These are phyloP conservation scores for Paxillus ammoniavirescens DNA, from an alignment of 768 basidiomycete genomes.

Conservation along the genomic window DNA sequence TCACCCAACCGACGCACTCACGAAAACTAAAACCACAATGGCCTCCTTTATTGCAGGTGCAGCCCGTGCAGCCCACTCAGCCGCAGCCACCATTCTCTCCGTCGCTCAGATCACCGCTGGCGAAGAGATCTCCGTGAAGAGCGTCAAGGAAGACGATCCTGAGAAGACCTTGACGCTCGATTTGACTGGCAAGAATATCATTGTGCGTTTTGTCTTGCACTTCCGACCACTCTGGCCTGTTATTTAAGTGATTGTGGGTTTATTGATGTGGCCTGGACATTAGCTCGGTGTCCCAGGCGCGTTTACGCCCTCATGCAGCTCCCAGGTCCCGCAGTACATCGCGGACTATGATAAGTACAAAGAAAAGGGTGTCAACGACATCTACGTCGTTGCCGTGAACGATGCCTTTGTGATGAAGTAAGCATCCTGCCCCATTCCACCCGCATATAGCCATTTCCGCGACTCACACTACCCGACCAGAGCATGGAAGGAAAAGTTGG, in stretches of 20 bases:
- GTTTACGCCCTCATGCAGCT: conserved; percentile 71
- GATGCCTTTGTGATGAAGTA: conserved; percentile 71
- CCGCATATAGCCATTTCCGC: conserved; percentile 2
- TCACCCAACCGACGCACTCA: neutral
- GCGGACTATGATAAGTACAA: conserved; percentile 66
- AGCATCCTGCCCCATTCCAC: neutral
- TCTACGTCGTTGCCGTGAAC: conserved; percentile 76
- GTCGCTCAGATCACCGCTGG: conserved; percentile 40
- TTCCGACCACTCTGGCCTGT: neutral
- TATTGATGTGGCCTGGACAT: neutral
- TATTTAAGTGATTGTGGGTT: neutral
- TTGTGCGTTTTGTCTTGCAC: conserved; percentile 41
- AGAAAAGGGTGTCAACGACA: conserved; percentile 68
- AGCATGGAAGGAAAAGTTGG: conserved; percentile 66
- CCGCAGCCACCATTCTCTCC: conserved; percentile 49
- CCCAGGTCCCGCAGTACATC: conserved; percentile 65
- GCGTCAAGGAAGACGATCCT: conserved; percentile 61
- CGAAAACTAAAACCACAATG: conserved; percentile 32
- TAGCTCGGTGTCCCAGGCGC: conserved; percentile 77
- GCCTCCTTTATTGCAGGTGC: conserved; percentile 45
- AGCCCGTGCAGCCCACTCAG: conserved; percentile 53
- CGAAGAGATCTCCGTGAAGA: conserved; percentile 44
- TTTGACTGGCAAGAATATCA: conserved; percentile 59
- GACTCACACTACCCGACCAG: conserved; percentile 30
- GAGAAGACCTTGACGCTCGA: conserved; percentile 41